Evolutionary conservation across 164 flowering plant genomes (phyloP).

Genomic region (Buxus sempervirens): DNA sequence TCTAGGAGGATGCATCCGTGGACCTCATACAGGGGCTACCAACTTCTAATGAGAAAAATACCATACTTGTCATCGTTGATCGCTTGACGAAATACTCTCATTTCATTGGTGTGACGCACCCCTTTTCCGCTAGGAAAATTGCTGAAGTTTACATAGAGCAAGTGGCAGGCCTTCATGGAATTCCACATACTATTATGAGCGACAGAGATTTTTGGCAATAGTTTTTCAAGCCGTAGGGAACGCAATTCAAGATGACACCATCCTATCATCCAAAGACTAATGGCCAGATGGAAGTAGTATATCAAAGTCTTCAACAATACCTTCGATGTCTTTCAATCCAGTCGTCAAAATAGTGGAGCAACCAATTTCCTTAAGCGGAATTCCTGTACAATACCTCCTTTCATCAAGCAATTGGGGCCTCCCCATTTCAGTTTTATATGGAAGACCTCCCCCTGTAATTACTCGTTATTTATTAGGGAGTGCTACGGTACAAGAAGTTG

Average conservation of each 20-base stretch:
- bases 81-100: background rate
- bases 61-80: background rate
- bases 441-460: background rate
- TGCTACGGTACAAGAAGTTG: background rate
- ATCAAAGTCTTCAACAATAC: background rate
- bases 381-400: background rate
- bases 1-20: background rate
- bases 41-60: background rate
- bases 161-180: background rate
- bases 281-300: background rate
- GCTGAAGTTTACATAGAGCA: background rate
- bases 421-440: background rate
- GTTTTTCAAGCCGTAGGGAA: background rate
- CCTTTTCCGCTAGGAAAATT: background rate
- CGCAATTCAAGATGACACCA: background rate
- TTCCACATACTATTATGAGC: background rate
- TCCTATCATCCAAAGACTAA: background rate
- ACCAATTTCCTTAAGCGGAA: background rate
- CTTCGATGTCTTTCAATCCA: background rate
- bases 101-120: background rate
- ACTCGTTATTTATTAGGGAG: background rate
- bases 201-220: background rate
- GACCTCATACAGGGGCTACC: background rate
- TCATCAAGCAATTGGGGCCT: background rate
- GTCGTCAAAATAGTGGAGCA: background rate